Conservation (phyloP, 176 grass and related monocot species). For the Microstegium vimineum region DNA sequence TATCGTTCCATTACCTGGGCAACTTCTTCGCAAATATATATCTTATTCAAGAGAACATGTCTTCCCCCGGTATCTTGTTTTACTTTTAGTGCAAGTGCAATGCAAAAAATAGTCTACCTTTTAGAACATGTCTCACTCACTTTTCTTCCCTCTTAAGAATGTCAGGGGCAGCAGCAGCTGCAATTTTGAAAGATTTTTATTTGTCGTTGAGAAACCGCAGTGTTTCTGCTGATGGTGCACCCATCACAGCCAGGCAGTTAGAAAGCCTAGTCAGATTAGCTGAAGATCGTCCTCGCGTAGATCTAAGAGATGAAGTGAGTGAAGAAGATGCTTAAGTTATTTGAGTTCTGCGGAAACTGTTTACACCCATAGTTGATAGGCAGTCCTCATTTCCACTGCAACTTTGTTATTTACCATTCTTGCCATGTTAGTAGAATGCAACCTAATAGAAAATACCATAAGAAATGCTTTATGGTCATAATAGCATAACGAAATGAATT, state of each 20-base stretch:
- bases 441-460: neutral
- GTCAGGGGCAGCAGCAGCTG: conserved; percentile 55
- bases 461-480: neutral
- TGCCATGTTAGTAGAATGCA: neutral
- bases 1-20: conserved; percentile 57
- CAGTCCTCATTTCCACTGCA: neutral
- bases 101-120: neutral
- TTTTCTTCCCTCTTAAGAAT: conserved; percentile 41
- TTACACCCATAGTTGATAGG: neutral
- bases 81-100: neutral
- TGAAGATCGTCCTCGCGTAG: conserved; percentile 86
- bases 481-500: neutral
- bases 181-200: conserved; percentile 54
- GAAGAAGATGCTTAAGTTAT: conserved; percentile 62
- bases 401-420: conserved; percentile 18
- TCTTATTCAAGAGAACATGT: conserved; percentile 72
- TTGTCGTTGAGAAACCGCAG: conserved; percentile 51
- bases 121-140: neutral
- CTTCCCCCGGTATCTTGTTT: conserved; percentile 56
- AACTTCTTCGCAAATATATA: conserved; percentile 86
- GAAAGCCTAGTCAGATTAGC: conserved; percentile 94
- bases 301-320: conserved; percentile 87
- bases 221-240: conserved; percentile 67
- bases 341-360: conserved; percentile 39
- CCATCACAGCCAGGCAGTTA: conserved; percentile 88